Conservation (phyloP, 345 rosid species). For the Syzygium oleosum region DNA sequence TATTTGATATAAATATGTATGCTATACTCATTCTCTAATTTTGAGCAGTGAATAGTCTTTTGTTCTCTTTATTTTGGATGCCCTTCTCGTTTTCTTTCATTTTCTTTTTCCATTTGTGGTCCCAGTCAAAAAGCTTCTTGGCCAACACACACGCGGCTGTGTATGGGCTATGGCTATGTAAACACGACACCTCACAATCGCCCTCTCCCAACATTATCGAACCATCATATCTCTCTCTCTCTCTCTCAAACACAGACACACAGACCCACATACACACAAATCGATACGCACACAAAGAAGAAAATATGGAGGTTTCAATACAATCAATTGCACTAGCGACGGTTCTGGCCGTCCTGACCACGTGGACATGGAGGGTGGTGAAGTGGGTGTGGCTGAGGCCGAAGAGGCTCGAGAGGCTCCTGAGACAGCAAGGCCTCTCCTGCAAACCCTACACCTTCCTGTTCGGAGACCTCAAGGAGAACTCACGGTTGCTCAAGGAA, state of each 20-base stretch:
- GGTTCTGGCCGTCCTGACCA: not conserved
- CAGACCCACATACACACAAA: not conserved
- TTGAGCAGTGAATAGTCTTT: too few relatives aligned
- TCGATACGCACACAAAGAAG: not conserved
- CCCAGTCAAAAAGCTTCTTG: not conserved
- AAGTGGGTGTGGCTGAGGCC: conserved; percentile 33
- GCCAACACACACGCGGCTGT: not conserved
- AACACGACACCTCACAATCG: not conserved
- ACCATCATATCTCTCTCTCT: not conserved
- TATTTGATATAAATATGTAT: too few relatives aligned
- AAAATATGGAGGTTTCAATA: not conserved
- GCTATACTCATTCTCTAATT: too few relatives aligned
- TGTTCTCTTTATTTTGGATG: not conserved
- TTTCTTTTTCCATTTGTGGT: not conserved
- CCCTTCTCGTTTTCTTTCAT: not conserved
- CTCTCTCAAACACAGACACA: not conserved
- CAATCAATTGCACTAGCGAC: not conserved
- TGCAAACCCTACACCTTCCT: conserved; percentile 12
- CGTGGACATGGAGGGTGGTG: not conserved
- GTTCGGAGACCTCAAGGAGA: not conserved
- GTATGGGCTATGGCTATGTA: not conserved
- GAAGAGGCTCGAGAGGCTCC: conserved; percentile 14
- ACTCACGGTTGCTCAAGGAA: not conserved
- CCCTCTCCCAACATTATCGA: not conserved
- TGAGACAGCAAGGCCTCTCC: conserved; percentile 17